Percentiles rank a stretch among this genome's conserved stretches.
These are phyloP conservation scores for Neurospora sp. DNA, from an alignment of 2,329 filamentous ascomycete genomes.

Conservation along the genomic window DNA sequence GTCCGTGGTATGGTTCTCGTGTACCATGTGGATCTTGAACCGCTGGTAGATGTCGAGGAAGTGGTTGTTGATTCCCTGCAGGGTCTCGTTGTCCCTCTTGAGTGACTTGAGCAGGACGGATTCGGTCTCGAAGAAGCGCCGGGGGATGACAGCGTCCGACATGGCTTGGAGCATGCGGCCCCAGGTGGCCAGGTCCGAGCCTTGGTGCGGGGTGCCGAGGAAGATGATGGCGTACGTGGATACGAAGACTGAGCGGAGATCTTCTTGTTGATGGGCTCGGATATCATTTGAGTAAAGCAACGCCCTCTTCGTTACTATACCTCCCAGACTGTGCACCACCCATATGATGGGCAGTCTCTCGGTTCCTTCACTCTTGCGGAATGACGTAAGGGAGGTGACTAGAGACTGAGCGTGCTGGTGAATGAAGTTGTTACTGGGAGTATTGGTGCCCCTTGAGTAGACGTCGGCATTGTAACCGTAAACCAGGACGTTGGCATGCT, in stretches of 20 bases:
- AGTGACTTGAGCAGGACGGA: slow-evolving; percentile 58
- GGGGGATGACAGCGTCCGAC: slow-evolving; percentile 53
- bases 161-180: slow-evolving; percentile 58
- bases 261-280: slow-evolving; percentile 47
- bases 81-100: slow-evolving; percentile 62
- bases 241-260: slow-evolving; percentile 58
- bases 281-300: slow-evolving; percentile 58
- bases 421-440: slow-evolving; percentile 55
- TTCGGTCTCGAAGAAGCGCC: slow-evolving; percentile 56
- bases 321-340: slow-evolving; percentile 65
- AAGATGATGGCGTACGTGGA: slow-evolving; percentile 71
- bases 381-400: slow-evolving; percentile 50
- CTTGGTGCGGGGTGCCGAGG: slow-evolving; percentile 65
- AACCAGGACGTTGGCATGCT: slow-evolving; percentile 54
- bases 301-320: slow-evolving; percentile 60
- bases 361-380: slow-evolving; percentile 48
- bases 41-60: slow-evolving; percentile 62
- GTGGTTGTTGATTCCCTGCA: slow-evolving; percentile 63
- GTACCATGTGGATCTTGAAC: slow-evolving; percentile 67
- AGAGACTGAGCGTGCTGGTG: slow-evolving; percentile 63
- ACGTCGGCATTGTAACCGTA: slow-evolving; percentile 69
- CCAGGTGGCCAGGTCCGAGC: slow-evolving; percentile 59
- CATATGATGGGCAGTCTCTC: slow-evolving; percentile 61
- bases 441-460: slow-evolving; percentile 38
- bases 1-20: slow-evolving; percentile 64